Conservation (phyloP, 345 rosid genomes). For the Eucalyptus curtisii region DNA sequence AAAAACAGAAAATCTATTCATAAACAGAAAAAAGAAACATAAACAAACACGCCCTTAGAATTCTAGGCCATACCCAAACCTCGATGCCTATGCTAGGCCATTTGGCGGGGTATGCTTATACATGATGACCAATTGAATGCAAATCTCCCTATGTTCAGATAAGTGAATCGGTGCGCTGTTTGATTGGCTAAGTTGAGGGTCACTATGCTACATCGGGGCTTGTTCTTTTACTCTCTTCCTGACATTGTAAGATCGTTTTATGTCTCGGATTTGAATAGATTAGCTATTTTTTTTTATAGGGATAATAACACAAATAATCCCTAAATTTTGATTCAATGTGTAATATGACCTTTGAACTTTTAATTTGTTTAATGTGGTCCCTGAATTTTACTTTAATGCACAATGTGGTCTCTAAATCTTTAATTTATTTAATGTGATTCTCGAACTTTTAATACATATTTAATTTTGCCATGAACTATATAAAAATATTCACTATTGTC, state of each 20-base stretch:
- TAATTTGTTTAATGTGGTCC: no score
- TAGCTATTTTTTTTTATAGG: background rate
- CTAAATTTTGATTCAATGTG: fast-evolving
- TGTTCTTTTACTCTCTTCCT: background rate
- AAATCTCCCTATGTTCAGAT: background rate
- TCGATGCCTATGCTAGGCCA: background rate
- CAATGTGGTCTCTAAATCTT: fast-evolving
- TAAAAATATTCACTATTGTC: background rate
- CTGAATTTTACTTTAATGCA: fast-evolving
- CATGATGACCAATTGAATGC: background rate
- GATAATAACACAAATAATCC: fast-evolving
- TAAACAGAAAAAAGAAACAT: no score
- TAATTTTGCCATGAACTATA: fast-evolving
- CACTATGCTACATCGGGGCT: background rate
- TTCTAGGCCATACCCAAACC: background rate
- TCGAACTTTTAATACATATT: fast-evolving
- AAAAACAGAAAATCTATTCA: no score
- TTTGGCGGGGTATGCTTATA: background rate
- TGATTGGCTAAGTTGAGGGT: background rate
- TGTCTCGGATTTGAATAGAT: background rate
- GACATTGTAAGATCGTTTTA: background rate
- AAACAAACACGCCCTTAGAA: no score
- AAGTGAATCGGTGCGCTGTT: background rate
- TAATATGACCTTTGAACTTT: no score
- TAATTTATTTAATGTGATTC: no score